A percentile compares a stretch with the other conserved stretches of the same genome.
These are phyloP conservation scores for Heterobasidion occidentale DNA, from an alignment of 1,284 basidiomycete genomes.

Conservation along the genomic window DNA sequence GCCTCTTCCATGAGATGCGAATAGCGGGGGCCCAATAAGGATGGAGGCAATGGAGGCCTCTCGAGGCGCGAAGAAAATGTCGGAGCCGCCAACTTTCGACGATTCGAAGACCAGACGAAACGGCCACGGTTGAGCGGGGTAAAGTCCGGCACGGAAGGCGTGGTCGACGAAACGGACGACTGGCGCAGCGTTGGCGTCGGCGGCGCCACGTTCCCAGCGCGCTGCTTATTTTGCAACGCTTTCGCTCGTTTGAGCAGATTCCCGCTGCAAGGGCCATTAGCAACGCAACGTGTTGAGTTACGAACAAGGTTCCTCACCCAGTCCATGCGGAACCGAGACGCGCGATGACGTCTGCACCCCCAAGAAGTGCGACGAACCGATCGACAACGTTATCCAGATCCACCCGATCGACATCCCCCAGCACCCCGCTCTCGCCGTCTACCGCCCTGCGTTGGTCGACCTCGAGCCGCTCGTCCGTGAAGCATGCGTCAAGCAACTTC, in stretches of 20 bases:
- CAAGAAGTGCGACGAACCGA: slow-evolving; percentile 41
- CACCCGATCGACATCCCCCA: slow-evolving; percentile 44
- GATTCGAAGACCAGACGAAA: neutral
- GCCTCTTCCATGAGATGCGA: slow-evolving; percentile 50
- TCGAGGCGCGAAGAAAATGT: slow-evolving; percentile 1
- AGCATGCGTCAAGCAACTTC: slow-evolving; percentile 68
- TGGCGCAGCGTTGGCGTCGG: slow-evolving; percentile 28
- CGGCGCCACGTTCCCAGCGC: slow-evolving; percentile 44
- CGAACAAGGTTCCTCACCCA: slow-evolving; percentile 28
- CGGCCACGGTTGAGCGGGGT: slow-evolving; percentile 28
- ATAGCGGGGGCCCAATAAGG: slow-evolving; percentile 45
- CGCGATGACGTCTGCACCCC: slow-evolving; percentile 30
- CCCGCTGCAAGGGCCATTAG: slow-evolving; percentile 29
- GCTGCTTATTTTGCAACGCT: slow-evolving; percentile 58
- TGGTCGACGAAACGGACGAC: slow-evolving; percentile 10
- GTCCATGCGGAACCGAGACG: slow-evolving; percentile 42
- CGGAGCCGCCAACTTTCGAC: slow-evolving; percentile 6
- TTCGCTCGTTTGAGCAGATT: slow-evolving; percentile 43
- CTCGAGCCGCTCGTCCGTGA: slow-evolving; percentile 58
- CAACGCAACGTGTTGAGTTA: slow-evolving; percentile 1
- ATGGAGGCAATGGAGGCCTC: slow-evolving; percentile 21
- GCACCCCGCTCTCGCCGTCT: slow-evolving; percentile 20
- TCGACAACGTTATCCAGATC: slow-evolving; percentile 44
- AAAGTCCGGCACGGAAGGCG: slow-evolving; percentile 36
- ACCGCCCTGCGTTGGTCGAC: slow-evolving; percentile 23